Conservation (phyloP, 768 basidiomycete species). For the Boletus rex-veris region DNA sequence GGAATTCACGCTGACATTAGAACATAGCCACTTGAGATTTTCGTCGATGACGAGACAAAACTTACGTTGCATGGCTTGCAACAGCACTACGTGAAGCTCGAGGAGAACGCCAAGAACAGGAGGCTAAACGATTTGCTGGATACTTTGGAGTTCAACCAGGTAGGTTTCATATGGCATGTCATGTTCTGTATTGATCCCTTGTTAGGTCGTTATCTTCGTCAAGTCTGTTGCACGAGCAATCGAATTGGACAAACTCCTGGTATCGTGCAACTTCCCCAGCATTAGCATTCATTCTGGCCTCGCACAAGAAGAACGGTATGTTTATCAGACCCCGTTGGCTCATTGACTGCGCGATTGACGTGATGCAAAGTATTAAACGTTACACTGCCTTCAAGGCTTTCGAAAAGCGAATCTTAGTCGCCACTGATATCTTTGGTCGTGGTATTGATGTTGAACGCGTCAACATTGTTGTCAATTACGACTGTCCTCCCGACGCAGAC, state of each 20-base stretch:
- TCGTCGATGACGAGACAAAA: constrained; percentile 99
- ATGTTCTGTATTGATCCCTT: constrained; percentile 1
- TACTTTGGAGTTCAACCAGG: constrained; percentile 97
- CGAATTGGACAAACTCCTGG: constrained; percentile 91
- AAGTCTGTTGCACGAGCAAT: constrained; percentile 97
- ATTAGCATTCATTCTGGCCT: constrained; percentile 96
- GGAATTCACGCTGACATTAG: background rate
- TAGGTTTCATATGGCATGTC: constrained; percentile 26
- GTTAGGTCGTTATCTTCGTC: constrained; percentile 96
- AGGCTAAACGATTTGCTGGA: constrained; percentile 96
- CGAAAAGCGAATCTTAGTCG: constrained; percentile 98
- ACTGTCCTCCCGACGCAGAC: constrained; percentile 95
- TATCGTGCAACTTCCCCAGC: constrained; percentile 97
- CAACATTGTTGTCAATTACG: constrained; percentile 99
- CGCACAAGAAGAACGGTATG: constrained; percentile 93
- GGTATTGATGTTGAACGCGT: constrained; percentile 99
- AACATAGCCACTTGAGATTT: constrained; percentile 92
- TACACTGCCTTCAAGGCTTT: constrained; percentile 99
- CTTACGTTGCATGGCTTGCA: constrained; percentile 96
- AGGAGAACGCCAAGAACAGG: constrained; percentile 93
- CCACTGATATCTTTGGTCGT: constrained; percentile 98
- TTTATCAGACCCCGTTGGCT: constrained; percentile 2
- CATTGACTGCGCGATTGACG: constrained; percentile 3
- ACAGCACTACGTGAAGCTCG: constrained; percentile 97
- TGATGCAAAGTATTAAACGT: constrained; percentile 67